Percentiles rank a stretch among this genome's conserved stretches.
Evolutionary conservation across 2,329 filamentous ascomycete species (phyloP).

Genomic region (Ophidiomyces ophidiicola): DNA sequence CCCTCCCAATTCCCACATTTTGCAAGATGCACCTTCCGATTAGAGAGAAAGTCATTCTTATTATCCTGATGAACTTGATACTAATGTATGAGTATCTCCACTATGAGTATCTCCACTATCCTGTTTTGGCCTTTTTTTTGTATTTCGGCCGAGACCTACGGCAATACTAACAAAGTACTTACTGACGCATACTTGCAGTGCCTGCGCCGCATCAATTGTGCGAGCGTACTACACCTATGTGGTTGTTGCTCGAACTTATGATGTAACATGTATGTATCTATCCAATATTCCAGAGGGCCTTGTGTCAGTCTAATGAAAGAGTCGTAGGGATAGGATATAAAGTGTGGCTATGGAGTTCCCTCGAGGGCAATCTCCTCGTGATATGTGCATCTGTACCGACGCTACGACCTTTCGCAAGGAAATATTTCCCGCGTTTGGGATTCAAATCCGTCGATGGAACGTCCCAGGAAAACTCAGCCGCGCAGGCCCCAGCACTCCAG

Average conservation of each 20-base stretch:
- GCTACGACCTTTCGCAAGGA: conserved; percentile 15
- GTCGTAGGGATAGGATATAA: conserved; percentile 16
- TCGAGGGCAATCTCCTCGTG: conserved; percentile 18
- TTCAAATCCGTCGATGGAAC: too few relatives aligned
- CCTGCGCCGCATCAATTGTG: conserved; percentile 14
- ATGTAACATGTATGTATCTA: conserved; percentile 15
- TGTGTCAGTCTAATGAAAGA: neutral
- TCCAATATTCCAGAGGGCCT: neutral
- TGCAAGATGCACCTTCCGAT: conserved; percentile 14
- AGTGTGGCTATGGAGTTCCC: conserved; percentile 16
- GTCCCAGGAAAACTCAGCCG: too few relatives aligned
- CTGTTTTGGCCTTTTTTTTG: too few relatives aligned
- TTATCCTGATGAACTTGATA: conserved; percentile 16
- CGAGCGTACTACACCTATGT: conserved; percentile 13
- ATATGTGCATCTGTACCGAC: conserved; percentile 18
- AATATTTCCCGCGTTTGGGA: conserved; percentile 11
- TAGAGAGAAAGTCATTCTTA: conserved; percentile 12
- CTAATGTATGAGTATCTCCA: conserved; percentile 11
- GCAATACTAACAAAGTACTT: neutral
- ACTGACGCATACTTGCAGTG: too few relatives aligned
- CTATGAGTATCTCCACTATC: too few relatives aligned
- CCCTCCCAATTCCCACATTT: conserved; percentile 16
- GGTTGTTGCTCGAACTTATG: conserved; percentile 11
- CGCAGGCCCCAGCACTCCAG: too few relatives aligned
- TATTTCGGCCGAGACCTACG: too few relatives aligned